These are phyloP conservation scores for Protea cynaroides DNA, from an alignment of 164 flowering plant genomes.

Conservation along the genomic window DNA sequence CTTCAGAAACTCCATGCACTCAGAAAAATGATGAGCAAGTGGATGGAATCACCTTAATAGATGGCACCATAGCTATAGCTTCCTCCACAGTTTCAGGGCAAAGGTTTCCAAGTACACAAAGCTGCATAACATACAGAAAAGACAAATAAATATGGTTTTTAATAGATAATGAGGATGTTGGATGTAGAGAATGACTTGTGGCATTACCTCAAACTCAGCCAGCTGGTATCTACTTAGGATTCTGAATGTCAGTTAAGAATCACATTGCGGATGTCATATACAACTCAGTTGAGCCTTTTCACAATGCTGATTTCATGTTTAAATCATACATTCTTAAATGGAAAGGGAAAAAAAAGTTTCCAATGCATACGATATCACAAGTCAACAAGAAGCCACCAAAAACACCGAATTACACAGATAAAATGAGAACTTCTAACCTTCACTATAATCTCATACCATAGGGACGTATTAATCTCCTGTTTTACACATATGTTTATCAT, in stretches of 20 bases:
- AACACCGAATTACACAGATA: background rate
- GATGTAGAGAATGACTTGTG: background rate
- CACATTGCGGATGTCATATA: constrained; percentile 1
- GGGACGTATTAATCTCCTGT: too few species aligned
- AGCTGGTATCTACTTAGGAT: constrained; percentile 81
- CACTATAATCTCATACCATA: too few species aligned
- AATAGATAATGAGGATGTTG: background rate
- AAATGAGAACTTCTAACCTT: too few species aligned
- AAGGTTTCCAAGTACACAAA: constrained; percentile 95
- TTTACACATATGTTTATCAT: too few species aligned
- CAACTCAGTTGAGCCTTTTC: background rate
- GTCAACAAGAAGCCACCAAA: background rate
- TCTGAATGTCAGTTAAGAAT: constrained; percentile 61
- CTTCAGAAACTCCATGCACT: too few species aligned
- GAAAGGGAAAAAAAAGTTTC: background rate
- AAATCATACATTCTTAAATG: background rate
- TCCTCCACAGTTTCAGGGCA: constrained; percentile 98
- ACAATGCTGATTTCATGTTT: background rate
- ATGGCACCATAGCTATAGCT: constrained; percentile 96
- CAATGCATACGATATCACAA: background rate
- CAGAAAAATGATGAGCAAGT: background rate
- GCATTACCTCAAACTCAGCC: constrained; percentile 92
- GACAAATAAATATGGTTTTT: background rate
- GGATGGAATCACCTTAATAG: constrained; percentile 63
- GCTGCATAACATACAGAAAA: constrained; percentile 41